Evolutionary conservation across 2,329 filamentous ascomycete species (phyloP).

Genomic region (Pestalotiopsis sp.): DNA sequence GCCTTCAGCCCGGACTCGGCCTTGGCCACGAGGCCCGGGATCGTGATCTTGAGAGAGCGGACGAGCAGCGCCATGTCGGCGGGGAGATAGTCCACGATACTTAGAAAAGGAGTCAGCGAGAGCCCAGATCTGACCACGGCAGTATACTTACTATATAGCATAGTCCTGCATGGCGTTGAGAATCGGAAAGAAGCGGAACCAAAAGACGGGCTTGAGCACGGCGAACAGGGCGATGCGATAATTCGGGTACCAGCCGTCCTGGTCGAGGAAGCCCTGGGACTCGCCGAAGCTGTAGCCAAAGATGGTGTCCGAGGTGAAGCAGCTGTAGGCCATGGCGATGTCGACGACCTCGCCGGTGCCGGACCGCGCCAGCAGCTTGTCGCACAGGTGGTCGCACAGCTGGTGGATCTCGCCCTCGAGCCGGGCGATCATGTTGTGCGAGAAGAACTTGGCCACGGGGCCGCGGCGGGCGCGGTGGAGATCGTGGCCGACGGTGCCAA

Average conservation of each 20-base stretch:
- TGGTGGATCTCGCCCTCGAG: slow-evolving; percentile 24
- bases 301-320: slow-evolving; percentile 24
- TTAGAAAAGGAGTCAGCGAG: too few species aligned
- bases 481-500: slow-evolving; percentile 25
- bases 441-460: slow-evolving; percentile 30
- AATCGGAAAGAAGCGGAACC: slow-evolving; percentile 2
- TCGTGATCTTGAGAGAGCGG: slow-evolving; percentile 18
- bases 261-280: slow-evolving; percentile 25
- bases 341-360: slow-evolving; percentile 28
- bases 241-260: slow-evolving; percentile 28
- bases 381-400: slow-evolving; percentile 16
- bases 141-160: not conserved
- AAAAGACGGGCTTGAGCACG: slow-evolving; percentile 5
- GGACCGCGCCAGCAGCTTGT: slow-evolving; percentile 34
- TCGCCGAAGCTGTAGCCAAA: slow-evolving; percentile 29
- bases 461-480: slow-evolving; percentile 26
- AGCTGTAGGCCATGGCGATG: slow-evolving; percentile 22
- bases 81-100: slow-evolving; percentile 18
- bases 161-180: not conserved
- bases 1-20: slow-evolving; percentile 20
- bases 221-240: slow-evolving; percentile 8
- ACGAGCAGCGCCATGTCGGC: slow-evolving; percentile 19
- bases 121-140: too few species aligned
- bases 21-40: slow-evolving; percentile 19
- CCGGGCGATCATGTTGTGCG: slow-evolving; percentile 33